Evolutionary conservation across 78 protist species (phyloP).

Genomic region (Mantamonas sphyraenae): DNA sequence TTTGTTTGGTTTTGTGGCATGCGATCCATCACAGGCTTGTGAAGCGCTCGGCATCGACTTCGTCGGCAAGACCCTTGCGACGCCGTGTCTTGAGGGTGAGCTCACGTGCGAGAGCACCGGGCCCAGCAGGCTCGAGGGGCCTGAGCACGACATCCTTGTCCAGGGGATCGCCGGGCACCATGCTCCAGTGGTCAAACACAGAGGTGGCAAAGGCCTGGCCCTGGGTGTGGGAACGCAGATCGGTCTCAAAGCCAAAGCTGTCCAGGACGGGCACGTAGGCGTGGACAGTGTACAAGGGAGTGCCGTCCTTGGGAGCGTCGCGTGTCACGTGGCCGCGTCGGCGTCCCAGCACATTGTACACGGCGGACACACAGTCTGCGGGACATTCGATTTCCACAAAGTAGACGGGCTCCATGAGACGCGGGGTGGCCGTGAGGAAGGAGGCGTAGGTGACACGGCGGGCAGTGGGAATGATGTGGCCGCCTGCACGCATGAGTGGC

Average conservation of each 20-base stretch:
- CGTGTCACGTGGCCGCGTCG: constrained; percentile 73
- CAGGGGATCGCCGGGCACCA: constrained; percentile 98
- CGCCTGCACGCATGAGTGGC: constrained; percentile 64
- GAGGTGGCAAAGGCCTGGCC: constrained; percentile 78
- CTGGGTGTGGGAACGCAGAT: constrained; percentile 69
- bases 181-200: constrained; percentile 75
- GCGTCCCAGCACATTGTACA: constrained; percentile 74
- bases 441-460: constrained; percentile 84
- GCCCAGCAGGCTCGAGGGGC: constrained; percentile 82
- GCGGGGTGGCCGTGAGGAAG: constrained; percentile 82
- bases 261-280: constrained; percentile 94
- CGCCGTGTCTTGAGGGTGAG: constrained; percentile 97
- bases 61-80: constrained; percentile 96
- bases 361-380: constrained; percentile 80
- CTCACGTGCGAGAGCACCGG: constrained; percentile 93
- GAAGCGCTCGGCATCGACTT: no score
- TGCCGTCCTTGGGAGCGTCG: constrained; percentile 84
- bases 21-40: no score
- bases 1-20: no score
- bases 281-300: constrained; percentile 73
- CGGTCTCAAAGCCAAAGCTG: constrained; percentile 98
- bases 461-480: constrained; percentile 81
- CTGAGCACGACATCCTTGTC: constrained; percentile 79
- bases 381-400: constrained; percentile 83
- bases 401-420: constrained; percentile 95